A percentile compares a stretch with the other conserved stretches of the same genome.
Conservation (phyloP, 2,329 filamentous ascomycete genomes). For the Pseudogymnoascus destructans region DNA sequence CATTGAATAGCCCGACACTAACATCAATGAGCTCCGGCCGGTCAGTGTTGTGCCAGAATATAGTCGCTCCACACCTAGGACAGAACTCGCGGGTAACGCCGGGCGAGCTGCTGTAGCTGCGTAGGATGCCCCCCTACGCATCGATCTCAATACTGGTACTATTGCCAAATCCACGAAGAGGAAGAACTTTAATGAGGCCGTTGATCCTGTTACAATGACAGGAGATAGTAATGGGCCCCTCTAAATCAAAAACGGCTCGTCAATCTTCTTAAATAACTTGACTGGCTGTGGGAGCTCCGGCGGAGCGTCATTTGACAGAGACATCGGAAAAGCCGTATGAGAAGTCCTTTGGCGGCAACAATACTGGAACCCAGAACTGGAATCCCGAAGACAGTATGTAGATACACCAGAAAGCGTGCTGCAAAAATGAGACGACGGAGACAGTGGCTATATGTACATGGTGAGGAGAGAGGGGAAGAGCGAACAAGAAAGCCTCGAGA, state of each 20-base stretch:
- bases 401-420: neutral
- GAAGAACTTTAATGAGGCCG: neutral
- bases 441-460: neutral
- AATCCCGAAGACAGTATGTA: neutral
- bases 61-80: constrained; percentile 45
- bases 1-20: constrained; percentile 44
- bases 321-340: neutral
- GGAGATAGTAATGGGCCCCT: neutral
- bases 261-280: neutral
- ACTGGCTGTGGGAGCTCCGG: neutral
- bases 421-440: neutral
- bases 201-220: neutral
- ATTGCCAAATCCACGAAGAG: neutral
- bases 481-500: neutral
- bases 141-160: neutral
- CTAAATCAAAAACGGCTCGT: neutral
- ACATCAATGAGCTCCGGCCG: constrained; percentile 48
- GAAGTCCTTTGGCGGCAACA: neutral
- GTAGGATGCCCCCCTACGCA: constrained; percentile 33
- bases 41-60: constrained; percentile 46
- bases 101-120: constrained; percentile 39
- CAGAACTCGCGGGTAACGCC: constrained; percentile 50
- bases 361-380: neutral
- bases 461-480: neutral
- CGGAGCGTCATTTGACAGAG: neutral